These are phyloP conservation scores for Trametes punicea DNA, from an alignment of 768 basidiomycete species.

Conservation along the genomic window DNA sequence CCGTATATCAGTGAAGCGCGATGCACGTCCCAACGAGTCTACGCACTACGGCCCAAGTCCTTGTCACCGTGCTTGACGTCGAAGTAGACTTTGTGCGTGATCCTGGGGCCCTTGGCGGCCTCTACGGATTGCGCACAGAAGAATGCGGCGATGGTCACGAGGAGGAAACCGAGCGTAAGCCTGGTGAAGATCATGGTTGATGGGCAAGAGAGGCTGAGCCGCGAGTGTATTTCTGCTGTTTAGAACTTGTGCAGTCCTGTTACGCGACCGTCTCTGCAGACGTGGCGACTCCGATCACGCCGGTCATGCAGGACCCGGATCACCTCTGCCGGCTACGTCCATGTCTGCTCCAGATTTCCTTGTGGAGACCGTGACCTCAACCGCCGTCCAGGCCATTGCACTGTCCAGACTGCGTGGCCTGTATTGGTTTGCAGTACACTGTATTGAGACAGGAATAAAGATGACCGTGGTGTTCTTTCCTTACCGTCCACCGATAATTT, in stretches of 20 bases:
- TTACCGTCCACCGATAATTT: too few relatives aligned
- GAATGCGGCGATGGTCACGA: slow-evolving; percentile 62
- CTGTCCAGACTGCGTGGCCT: too few relatives aligned
- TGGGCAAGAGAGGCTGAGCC: slow-evolving; percentile 16
- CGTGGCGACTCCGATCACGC: slow-evolving; percentile 19
- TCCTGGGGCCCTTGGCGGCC: slow-evolving; percentile 81
- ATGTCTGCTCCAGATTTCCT: background rate
- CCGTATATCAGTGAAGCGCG: slow-evolving; percentile 9
- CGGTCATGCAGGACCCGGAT: slow-evolving; percentile 2
- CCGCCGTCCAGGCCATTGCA: too few relatives aligned
- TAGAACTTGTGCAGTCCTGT: background rate
- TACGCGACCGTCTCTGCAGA: slow-evolving; percentile 8
- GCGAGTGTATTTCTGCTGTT: background rate
- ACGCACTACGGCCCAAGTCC: slow-evolving; percentile 75
- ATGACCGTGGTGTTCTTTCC: too few relatives aligned
- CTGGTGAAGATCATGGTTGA: slow-evolving; percentile 55
- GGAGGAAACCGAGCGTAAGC: slow-evolving; percentile 56
- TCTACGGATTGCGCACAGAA: slow-evolving; percentile 72
- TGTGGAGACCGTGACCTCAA: too few relatives aligned
- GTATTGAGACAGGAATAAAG: too few relatives aligned
- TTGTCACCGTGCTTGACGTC: slow-evolving; percentile 92
- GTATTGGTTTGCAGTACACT: too few relatives aligned
- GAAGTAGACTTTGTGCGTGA: slow-evolving; percentile 93
- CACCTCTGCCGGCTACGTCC: slow-evolving; percentile 6
- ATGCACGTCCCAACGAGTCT: background rate